phyloP scores from a whole-genome alignment of 306 rosid species.

The Erythrophleum fordii region DNA sequence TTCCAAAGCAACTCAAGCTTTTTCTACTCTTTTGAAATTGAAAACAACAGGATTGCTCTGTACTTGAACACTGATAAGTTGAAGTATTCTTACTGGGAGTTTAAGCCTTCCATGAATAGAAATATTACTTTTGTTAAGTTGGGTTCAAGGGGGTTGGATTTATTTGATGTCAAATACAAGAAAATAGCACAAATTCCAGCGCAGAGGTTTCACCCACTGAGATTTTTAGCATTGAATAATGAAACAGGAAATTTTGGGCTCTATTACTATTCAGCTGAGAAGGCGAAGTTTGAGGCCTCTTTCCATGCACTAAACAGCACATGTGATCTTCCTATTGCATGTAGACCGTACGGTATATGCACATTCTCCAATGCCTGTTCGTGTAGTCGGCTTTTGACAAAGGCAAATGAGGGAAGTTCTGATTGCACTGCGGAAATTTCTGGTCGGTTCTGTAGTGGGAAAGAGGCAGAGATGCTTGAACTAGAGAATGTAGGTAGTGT shows the following conservation, averaged over 20 bases:
- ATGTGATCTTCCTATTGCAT: conserved; percentile 88
- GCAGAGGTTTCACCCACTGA: conserved; percentile 45
- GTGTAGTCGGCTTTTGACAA: conserved; percentile 51
- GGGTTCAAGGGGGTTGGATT: conserved; percentile 59
- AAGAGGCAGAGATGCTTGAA: conserved; percentile 63
- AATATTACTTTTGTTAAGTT: conserved; percentile 65
- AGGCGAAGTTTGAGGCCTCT: conserved; percentile 65
- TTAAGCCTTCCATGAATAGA: conserved; percentile 72
- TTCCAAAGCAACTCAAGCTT: conserved; percentile 55
- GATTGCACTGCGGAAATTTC: conserved; percentile 50
- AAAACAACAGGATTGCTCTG: conserved; percentile 62
- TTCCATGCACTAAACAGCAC: conserved; percentile 81
- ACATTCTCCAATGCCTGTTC: conserved; percentile 80
- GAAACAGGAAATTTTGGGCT: conserved; percentile 83
- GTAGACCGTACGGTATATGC: conserved; percentile 79
- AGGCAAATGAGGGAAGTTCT: conserved; percentile 31
- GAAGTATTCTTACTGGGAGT: conserved; percentile 88
- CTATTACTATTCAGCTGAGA: conserved; percentile 63
- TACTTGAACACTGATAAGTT: conserved; percentile 58
- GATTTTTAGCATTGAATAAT: conserved; percentile 77
- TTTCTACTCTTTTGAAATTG: conserved; percentile 75
- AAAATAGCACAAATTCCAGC: conserved; percentile 79
- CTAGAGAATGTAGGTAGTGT: conserved; percentile 65
- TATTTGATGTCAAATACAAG: conserved; percentile 61
- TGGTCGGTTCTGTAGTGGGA: conserved; percentile 47